phyloP scores from a whole-genome alignment of 2,329 filamentous ascomycete species.

The Colletotrichum salicis region DNA sequence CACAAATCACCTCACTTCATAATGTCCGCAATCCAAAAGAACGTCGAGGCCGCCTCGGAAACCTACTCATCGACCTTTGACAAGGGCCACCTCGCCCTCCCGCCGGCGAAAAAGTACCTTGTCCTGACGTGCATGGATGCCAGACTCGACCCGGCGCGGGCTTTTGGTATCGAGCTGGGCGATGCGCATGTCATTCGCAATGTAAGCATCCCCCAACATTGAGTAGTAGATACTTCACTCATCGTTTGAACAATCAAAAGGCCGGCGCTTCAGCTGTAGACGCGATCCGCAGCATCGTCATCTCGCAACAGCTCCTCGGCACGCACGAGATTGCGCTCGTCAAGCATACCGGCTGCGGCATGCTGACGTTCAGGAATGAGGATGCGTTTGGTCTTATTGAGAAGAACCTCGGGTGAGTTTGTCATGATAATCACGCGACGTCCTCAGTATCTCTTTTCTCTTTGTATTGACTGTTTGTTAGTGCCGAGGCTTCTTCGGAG shows the following conservation, averaged over 20 bases:
- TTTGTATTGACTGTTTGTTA: slow-evolving; percentile 9
- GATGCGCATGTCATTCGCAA: slow-evolving; percentile 85
- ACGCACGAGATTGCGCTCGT: slow-evolving; percentile 80
- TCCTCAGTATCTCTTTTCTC: background rate
- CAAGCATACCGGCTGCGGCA: slow-evolving; percentile 80
- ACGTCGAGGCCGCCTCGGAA: slow-evolving; percentile 33
- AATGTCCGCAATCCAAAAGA: slow-evolving; percentile 34
- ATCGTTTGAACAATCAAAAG: background rate
- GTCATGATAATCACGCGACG: background rate
- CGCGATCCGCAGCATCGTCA: slow-evolving; percentile 78
- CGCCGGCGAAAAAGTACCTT: slow-evolving; percentile 74
- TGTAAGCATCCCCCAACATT: slow-evolving; percentile 37
- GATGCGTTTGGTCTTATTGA: slow-evolving; percentile 63
- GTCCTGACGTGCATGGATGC: slow-evolving; percentile 85
- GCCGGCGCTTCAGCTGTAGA: slow-evolving; percentile 75
- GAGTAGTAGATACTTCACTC: background rate
- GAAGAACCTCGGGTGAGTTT: slow-evolving; percentile 61
- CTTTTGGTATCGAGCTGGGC: slow-evolving; percentile 77
- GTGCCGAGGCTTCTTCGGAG: slow-evolving; percentile 38
- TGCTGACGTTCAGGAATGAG: slow-evolving; percentile 74
- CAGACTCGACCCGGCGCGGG: slow-evolving; percentile 73
- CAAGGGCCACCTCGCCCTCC: slow-evolving; percentile 73
- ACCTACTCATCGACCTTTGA: slow-evolving; percentile 58
- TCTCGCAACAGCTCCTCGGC: slow-evolving; percentile 82
- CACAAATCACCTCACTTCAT: background rate